Evolutionary conservation across 2,329 filamentous ascomycete genomes (phyloP).

Genomic region (Cyphellophora attinorum): DNA sequence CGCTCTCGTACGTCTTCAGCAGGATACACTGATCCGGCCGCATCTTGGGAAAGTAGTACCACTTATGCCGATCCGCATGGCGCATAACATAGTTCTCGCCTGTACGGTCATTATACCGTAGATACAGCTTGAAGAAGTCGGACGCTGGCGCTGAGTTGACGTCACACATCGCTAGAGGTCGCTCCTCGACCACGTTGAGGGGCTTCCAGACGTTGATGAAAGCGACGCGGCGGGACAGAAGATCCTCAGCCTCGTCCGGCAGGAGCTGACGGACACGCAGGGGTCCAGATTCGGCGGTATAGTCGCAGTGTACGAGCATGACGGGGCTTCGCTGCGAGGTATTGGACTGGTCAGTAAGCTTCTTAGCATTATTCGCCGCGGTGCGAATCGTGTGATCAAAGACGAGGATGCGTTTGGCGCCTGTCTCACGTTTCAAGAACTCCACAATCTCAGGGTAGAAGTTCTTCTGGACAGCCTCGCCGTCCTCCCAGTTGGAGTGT

Average conservation of each 20-base stretch:
- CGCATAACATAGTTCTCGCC: slow-evolving; percentile 34
- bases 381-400: slow-evolving; percentile 42
- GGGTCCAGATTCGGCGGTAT: slow-evolving; percentile 35
- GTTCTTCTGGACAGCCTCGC: slow-evolving; percentile 25
- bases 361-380: slow-evolving; percentile 19
- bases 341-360: slow-evolving; percentile 20
- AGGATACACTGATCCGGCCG: slow-evolving; percentile 26
- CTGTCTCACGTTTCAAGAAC: slow-evolving; percentile 34
- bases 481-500: slow-evolving; percentile 31
- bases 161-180: slow-evolving; percentile 32
- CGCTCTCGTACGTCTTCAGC: slow-evolving; percentile 31
- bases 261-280: slow-evolving; percentile 36
- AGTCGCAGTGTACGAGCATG: slow-evolving; percentile 30
- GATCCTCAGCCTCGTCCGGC: slow-evolving; percentile 30
- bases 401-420: slow-evolving; percentile 35
- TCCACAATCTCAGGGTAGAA: slow-evolving; percentile 41
- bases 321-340: slow-evolving; percentile 17
- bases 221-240: slow-evolving; percentile 36
- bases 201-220: slow-evolving; percentile 46
- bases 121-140: slow-evolving; percentile 32
- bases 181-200: slow-evolving; percentile 30
- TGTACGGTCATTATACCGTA: slow-evolving; percentile 28
- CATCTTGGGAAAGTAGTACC: slow-evolving; percentile 33
- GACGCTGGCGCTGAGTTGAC: slow-evolving; percentile 24
- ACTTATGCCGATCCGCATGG: slow-evolving; percentile 24